These are phyloP conservation scores for Lipomyces kockii DNA, from an alignment of 805 yeast species.

Conservation along the genomic window DNA sequence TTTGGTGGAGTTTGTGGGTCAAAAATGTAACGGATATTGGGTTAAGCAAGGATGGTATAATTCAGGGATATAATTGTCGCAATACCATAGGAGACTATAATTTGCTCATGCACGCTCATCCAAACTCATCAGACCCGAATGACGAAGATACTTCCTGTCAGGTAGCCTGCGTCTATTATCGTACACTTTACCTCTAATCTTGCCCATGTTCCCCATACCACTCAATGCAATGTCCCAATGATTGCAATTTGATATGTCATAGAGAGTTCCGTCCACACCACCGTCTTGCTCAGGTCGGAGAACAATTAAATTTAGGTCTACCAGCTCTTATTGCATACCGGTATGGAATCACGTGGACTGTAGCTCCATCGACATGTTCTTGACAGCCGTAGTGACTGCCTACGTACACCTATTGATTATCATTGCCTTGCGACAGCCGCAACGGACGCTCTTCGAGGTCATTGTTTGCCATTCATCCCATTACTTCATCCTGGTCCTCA, in stretches of 20 bases:
- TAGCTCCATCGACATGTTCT: background rate
- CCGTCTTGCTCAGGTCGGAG: background rate
- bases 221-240: too few relatives aligned
- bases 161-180: too few relatives aligned
- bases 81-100: background rate
- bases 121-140: too few relatives aligned
- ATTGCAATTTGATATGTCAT: too few relatives aligned
- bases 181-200: too few relatives aligned
- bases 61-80: conserved; percentile 6
- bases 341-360: background rate
- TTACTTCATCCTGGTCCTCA: background rate
- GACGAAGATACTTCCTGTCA: too few relatives aligned
- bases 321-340: background rate
- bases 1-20: conserved; percentile 19
- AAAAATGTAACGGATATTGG: conserved; percentile 38
- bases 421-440: background rate
- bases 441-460: background rate
- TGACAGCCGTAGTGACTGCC: background rate
- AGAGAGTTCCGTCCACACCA: too few relatives aligned
- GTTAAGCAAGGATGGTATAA: conserved; percentile 40
- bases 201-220: too few relatives aligned
- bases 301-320: too few relatives aligned
- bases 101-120: background rate
- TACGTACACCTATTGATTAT: background rate
- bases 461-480: background rate